phyloP scores from a whole-genome alignment of 2,329 filamentous ascomycete species.

The Botrytis medusae region DNA sequence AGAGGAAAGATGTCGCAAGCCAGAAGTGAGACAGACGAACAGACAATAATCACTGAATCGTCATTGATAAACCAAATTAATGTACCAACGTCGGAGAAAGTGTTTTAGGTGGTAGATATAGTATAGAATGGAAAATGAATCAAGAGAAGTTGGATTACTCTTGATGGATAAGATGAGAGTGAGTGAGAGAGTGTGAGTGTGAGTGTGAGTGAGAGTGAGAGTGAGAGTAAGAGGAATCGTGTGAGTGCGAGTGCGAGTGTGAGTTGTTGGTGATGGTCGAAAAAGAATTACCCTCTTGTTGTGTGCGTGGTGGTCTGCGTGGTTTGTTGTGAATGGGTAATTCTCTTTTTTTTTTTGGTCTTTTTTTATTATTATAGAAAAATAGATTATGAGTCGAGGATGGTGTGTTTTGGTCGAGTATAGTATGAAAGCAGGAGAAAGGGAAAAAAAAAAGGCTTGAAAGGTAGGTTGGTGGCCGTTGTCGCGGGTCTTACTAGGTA shows the following conservation, averaged over 20 bases:
- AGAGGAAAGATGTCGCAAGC: slow-evolving; percentile 14
- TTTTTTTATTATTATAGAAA: neutral
- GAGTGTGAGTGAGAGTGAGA: neutral
- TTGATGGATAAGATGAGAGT: neutral
- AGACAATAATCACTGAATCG: slow-evolving; percentile 12
- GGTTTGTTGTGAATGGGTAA: slow-evolving; percentile 7
- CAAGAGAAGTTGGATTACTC: slow-evolving; percentile 1
- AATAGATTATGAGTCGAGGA: neutral
- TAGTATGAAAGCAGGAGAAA: neutral
- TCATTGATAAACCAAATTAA: slow-evolving; percentile 10
- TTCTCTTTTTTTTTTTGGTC: neutral
- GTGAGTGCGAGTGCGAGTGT: neutral
- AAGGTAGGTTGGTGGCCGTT: slow-evolving; percentile 11
- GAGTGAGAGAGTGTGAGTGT: neutral
- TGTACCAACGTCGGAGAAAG: neutral
- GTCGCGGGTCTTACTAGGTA: slow-evolving; percentile 12
- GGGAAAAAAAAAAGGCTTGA: neutral
- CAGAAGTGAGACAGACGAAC: slow-evolving; percentile 8
- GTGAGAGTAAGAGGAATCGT: no score
- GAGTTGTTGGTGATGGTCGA: neutral
- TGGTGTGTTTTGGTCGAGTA: neutral
- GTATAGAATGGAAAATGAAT: slow-evolving; percentile 2
- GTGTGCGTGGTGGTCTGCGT: neutral
- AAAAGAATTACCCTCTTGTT: neutral
- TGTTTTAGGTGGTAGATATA: neutral